phyloP scores from a whole-genome alignment of 176 grass and related monocot species.

The Oryza glaberrima region DNA sequence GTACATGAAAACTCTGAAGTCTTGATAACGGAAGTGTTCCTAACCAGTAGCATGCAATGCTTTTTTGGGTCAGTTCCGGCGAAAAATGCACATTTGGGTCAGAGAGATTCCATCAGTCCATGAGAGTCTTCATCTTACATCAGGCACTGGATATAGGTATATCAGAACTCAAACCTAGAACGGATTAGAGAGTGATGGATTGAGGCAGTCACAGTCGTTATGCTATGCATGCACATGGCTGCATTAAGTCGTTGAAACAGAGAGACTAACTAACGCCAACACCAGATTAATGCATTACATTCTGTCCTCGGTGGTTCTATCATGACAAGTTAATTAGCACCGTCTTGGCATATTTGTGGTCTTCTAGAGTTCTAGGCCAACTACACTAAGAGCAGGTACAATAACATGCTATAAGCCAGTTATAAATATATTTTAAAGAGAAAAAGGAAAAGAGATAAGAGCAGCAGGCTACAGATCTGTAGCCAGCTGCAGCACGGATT shows the following conservation, averaged over 20 bases:
- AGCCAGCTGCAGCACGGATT: too few species aligned
- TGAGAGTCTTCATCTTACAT: background rate
- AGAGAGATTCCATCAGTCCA: background rate
- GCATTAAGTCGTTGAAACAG: background rate
- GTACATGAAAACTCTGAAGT: background rate
- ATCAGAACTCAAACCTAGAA: background rate
- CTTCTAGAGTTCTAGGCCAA: background rate
- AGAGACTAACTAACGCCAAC: constrained; percentile 7
- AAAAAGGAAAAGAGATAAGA: too few species aligned
- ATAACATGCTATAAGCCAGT: too few species aligned
- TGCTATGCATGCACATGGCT: constrained; percentile 14
- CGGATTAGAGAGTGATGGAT: background rate
- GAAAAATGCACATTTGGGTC: background rate
- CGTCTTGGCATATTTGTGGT: background rate
- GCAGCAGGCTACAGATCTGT: too few species aligned
- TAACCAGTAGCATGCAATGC: background rate
- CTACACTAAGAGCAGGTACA: background rate
- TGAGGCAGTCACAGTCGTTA: background rate
- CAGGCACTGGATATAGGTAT: too few species aligned
- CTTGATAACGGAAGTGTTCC: background rate
- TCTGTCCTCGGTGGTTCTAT: background rate
- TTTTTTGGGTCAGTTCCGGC: too few species aligned
- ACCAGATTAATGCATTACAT: background rate
- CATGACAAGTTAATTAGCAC: background rate
- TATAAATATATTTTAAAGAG: too few species aligned